Base-by-base conservation (phyloP, 1,139 yeast species). In the Yamadazyma pseudoaaseri region DNA sequence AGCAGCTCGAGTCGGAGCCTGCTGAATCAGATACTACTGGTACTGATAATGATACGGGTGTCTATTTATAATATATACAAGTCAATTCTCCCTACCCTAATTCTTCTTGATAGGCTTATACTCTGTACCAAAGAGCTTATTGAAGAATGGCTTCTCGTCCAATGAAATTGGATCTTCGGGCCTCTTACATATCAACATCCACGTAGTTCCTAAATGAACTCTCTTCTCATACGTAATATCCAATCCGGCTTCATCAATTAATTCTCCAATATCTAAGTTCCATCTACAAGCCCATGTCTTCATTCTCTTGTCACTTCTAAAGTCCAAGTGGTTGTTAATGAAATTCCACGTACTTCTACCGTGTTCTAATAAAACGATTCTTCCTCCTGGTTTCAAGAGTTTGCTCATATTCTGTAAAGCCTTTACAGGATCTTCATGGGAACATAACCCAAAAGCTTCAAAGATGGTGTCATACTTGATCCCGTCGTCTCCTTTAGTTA, bases 261-360 rank as follows among this genome's bases (percentile, higher is more conserved):
- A 70, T 48, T 82, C 92, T 21, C 89, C 95, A 46, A 92, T 86
- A 53, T 92, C 97, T 44, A 92, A 67, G 52, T 92, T 92, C 97
- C 97, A 92, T 52, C 97, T 70, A 60, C 98, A 92, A 3, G 97
- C 97, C 97, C 97, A 92, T 9, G 84, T 81, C 44, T 84, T 76
- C 66, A 90, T 78, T 61, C 97, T 81, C 46, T 79, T 76, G 37
- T 79, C 89, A 6, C 96, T 90, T 45, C 94, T 73, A 44, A 79
- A 77, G 58, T 92, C 97, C 58, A 92, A 69, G 41, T 85, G 80
- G 28, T 79, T 75, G 58, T 94, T 92, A 45, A 92, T 73, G 39
- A 83, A 77, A 33, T 79, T 82, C 66, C 82, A 86, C 1, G 78
- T 71, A 38, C 96, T 86, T 50, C 96, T 71, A 2, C 98, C 98